Base-by-base conservation (phyloP, 257 asterid genomes). In the Mentha longifolia region DNA sequence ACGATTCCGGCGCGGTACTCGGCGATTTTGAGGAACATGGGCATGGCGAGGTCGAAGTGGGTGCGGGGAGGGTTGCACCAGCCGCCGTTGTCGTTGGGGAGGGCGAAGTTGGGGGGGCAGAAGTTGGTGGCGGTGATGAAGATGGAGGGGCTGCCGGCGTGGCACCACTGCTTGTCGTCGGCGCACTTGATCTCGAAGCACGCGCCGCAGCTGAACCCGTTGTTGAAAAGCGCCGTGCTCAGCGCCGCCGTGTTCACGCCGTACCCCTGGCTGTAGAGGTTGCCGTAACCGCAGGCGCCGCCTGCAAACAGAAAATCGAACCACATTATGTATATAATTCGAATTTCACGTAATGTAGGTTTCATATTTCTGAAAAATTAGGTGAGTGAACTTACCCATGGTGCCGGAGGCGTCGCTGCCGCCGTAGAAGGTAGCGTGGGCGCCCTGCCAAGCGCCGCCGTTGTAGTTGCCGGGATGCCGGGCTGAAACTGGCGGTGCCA, bases 21-120 rank as follows among this genome's bases (percentile, higher is more conserved):
- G 2, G 98, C 98, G 72, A 92, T 85, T 76, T 79, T 88, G 45
- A 89, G 93, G 79, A 92, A 92, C 98, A 92, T 92, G 3, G 98
- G 98, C 98, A 89, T 89, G 68, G 98, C 96, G 22, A 92, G 96
- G 78, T 92, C 98, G 73, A 92, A 92, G 60, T 92, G 98, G 4
- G 94, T 17, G 1, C 98, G 79, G 7, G 98, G 97, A 1, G 96
- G 97, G 82, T 92, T 89, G 82, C 97, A 92, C 97, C 96, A 92
- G 0, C 97, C 97, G 42, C 98, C 98, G 56, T 92, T 86, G 73
- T 92, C 94, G 57, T 73, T 92, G 0, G 96, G 89, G 49, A 81
- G 77, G 59, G 96, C 97, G 8, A 39, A 86, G 72, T 91, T 91
- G 0, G 97, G 97, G 0, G 97, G 97, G 77, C 96, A 91, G 79